Evolutionary conservation across 257 asterid species (phyloP).

Genomic region (Gentiana straminea): DNA sequence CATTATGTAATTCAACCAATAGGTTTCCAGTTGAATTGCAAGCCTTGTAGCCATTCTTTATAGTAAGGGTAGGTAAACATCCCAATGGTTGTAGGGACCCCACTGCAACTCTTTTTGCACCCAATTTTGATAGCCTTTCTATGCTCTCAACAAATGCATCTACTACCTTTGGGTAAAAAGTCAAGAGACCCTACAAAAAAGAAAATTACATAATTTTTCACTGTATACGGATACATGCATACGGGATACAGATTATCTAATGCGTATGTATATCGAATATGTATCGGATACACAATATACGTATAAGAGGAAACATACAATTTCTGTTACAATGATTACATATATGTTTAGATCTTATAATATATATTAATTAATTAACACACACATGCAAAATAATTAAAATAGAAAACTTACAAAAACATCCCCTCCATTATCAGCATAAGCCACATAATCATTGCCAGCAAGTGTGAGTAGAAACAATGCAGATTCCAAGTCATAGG

Average conservation of each 20-base stretch:
- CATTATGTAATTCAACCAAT: constrained; percentile 37
- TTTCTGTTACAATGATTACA: not conserved
- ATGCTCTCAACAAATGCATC: constrained; percentile 30
- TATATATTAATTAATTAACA: too few relatives aligned
- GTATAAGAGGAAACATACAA: too few relatives aligned
- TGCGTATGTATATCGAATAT: too few relatives aligned
- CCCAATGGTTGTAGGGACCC: constrained; percentile 54
- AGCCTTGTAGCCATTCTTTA: constrained; percentile 15
- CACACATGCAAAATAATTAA: too few relatives aligned
- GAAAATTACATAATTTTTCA: too few relatives aligned
- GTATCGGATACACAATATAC: too few relatives aligned
- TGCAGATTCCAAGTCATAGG: constrained; percentile 33
- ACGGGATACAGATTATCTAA: too few relatives aligned
- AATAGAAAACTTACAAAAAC: constrained; percentile 21
- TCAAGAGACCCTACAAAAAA: not conserved
- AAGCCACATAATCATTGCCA: constrained; percentile 60
- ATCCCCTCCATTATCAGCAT: constrained; percentile 26
- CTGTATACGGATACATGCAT: too few relatives aligned
- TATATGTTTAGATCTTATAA: not conserved
- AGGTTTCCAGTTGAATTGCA: constrained; percentile 42
- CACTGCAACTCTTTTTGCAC: constrained; percentile 41
- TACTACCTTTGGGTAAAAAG: constrained; percentile 34
- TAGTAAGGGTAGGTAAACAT: constrained; percentile 48
- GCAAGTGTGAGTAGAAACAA: constrained; percentile 40
- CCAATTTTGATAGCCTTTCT: constrained; percentile 21